Conservation (phyloP, 805 yeast species). For the Clavispora fructus region DNA sequence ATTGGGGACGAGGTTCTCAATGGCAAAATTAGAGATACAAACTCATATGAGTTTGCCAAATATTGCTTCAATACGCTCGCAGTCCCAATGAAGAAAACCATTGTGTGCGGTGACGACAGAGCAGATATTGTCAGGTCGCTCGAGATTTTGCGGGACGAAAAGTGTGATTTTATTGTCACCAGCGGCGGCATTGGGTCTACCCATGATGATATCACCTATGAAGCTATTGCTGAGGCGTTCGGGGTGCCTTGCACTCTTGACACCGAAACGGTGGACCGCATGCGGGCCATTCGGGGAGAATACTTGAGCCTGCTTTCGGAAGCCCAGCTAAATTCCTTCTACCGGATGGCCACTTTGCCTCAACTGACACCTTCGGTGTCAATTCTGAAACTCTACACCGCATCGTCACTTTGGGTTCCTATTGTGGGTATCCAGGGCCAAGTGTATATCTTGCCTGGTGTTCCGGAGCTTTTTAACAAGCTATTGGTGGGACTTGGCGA, state of each 20-base stretch:
- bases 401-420: constrained; percentile 75
- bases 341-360: constrained; percentile 80
- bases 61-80: constrained; percentile 61
- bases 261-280: constrained; percentile 51
- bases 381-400: constrained; percentile 39
- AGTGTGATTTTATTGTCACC: constrained; percentile 65
- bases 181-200: constrained; percentile 82
- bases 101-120: constrained; percentile 74
- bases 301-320: constrained; percentile 25
- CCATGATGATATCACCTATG: constrained; percentile 85
- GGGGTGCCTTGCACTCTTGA: constrained; percentile 47
- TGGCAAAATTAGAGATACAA: constrained; percentile 78
- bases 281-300: constrained; percentile 45
- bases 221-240: constrained; percentile 64
- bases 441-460: constrained; percentile 76
- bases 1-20: constrained; percentile 89
- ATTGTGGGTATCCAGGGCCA: constrained; percentile 61
- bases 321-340: constrained; percentile 54
- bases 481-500: constrained; percentile 45
- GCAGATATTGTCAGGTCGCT: constrained; percentile 56
- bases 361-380: constrained; percentile 12
- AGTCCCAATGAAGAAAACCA: constrained; percentile 58
- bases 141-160: constrained; percentile 36
- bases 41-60: constrained; percentile 66
- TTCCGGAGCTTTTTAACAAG: constrained; percentile 65